Evolutionary conservation across 1,284 basidiomycete genomes (phyloP).

Genomic region (Trichosporon ovoides): DNA sequence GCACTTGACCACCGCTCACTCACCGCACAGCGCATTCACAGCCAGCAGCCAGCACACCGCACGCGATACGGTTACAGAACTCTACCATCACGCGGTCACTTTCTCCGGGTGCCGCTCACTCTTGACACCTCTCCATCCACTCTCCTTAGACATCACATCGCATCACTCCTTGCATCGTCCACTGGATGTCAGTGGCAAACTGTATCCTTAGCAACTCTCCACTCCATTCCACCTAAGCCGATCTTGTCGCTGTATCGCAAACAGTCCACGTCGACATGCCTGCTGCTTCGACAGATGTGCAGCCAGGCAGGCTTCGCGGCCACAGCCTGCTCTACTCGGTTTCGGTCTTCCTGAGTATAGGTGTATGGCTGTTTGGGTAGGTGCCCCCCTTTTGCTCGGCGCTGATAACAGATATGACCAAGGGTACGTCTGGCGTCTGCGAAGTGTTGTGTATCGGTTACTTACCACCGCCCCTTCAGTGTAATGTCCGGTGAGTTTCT

Average conservation of each 20-base stretch:
- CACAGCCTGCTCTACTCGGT: constrained; percentile 59
- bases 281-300: not conserved
- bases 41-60: no score
- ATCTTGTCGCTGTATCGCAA: not conserved
- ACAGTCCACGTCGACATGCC: constrained; percentile 3
- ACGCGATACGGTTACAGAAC: not conserved
- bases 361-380: constrained; percentile 60
- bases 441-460: not conserved
- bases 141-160: not conserved
- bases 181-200: constrained; percentile 6
- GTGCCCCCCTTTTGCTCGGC: constrained; percentile 13
- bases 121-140: constrained; percentile 3
- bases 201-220: not conserved
- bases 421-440: constrained; percentile 57
- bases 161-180: constrained; percentile 1
- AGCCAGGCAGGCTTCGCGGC: constrained; percentile 49
- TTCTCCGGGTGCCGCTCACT: no score
- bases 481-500: constrained; percentile 46
- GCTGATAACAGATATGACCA: constrained; percentile 66
- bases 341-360: constrained; percentile 49
- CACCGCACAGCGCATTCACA: no score
- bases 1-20: no score
- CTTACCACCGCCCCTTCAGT: constrained; percentile 9
- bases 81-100: constrained; percentile 2
- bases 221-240: not conserved